These are phyloP conservation scores for Rusavskia elegans DNA, from an alignment of 495 filamentous ascomycete species.

Conservation along the genomic window DNA sequence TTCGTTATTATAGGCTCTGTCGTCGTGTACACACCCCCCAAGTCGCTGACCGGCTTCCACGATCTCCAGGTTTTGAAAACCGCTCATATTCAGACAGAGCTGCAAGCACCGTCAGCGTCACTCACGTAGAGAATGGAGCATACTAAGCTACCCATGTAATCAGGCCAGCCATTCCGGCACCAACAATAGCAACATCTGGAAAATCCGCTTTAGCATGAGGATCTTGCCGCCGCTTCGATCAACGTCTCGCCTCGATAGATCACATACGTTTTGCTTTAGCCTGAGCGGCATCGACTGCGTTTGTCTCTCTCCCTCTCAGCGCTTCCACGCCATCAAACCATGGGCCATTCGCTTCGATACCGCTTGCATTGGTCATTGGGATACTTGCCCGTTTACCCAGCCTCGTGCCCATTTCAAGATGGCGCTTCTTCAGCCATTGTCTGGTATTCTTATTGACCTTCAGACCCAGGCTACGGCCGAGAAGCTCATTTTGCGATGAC, in stretches of 20 bases:
- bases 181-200: constrained; percentile 39
- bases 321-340: constrained; percentile 57
- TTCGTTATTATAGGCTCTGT: constrained; percentile 11
- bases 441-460: constrained; percentile 12
- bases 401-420: constrained; percentile 16
- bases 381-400: constrained; percentile 17
- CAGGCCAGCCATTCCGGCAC: constrained; percentile 52
- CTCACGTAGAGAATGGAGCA: neutral
- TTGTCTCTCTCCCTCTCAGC: constrained; percentile 36
- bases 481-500: constrained; percentile 18
- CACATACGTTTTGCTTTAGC: constrained; percentile 27
- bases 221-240: neutral
- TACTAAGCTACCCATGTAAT: constrained; percentile 28
- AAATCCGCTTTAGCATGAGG: neutral
- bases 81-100: constrained; percentile 32
- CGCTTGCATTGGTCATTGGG: constrained; percentile 29
- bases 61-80: constrained; percentile 39
- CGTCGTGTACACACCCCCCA: constrained; percentile 19
- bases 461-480: constrained; percentile 30
- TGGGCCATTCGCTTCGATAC: constrained; percentile 43
- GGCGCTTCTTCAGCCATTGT: constrained; percentile 11
- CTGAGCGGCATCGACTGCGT: constrained; percentile 30
- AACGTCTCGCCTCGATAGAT: neutral
- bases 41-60: constrained; percentile 32
- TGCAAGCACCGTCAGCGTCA: neutral